Evolutionary conservation across 768 basidiomycete species (phyloP), one percentile per base, ranked within the genome.

Genomic region (Pleurotus giganteus): DNA sequence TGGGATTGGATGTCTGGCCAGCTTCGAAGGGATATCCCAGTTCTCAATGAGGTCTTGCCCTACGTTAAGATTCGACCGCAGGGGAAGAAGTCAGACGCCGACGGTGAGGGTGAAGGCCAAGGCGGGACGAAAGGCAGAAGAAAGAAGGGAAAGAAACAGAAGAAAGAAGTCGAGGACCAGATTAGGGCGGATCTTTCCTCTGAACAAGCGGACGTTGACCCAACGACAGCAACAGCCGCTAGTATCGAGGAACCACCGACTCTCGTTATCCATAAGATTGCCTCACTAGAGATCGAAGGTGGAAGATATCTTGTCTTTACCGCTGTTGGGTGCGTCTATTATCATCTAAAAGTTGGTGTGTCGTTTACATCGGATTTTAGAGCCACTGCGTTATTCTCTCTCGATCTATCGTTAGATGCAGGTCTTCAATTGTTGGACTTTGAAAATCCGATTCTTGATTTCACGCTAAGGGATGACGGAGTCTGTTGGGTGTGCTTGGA

Each of bases 1-100:
- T 95, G 91, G 91, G 80, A 91, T 58, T 91, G 88, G 85, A 79
- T 85, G 69, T 72, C 74, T 0, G 94, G 94, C 0, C 60, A 61
- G 31, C 65, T 82, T 32, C 67, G 77, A 31, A 71, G 73, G 27
- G 78, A 84, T 34, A 70, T 96, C 8, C 61, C 68, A 3, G 73
- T 95, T 17, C 67, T 69, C 55, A 67, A 75, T 5, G 62, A 65
- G 0, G 75, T 84, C 13, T 73, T 77, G 53, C 80, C 78, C 0
- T 84, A 76, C 55, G 72, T 85, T 32, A 75, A 67, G 34, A 69
- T 78, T 19, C 65, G 68, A 49, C 66, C 67, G 8, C 58, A 58
- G 5, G 67, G 64, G 54, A 61, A 66, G 62, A 63, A 73, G 60
- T 60, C 66, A 59, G 71, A 71, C 5, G 69, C 66, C 34, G 69